phyloP scores from a whole-genome alignment of 305 asterid species.

The Ruellia speciosa region DNA sequence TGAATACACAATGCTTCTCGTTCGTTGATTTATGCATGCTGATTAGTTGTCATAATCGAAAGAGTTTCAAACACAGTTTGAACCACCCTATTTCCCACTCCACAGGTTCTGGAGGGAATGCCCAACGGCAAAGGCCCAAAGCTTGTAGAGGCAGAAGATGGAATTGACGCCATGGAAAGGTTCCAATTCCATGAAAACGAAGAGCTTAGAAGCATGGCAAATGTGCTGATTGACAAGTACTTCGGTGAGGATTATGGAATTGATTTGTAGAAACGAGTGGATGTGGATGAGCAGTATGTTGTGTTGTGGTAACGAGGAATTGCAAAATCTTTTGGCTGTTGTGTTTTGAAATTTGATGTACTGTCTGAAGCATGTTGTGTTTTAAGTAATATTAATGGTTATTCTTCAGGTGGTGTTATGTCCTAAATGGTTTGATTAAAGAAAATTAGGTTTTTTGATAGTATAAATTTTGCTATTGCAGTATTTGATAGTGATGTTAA shows the following conservation, averaged over 20 bases:
- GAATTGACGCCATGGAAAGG: slow-evolving; percentile 95
- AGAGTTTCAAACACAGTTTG: neutral
- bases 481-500: too few relatives aligned
- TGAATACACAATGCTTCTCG: neutral
- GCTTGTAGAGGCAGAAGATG: slow-evolving; percentile 80
- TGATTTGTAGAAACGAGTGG: slow-evolving; percentile 31
- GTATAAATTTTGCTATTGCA: too few relatives aligned
- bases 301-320: too few relatives aligned
- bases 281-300: neutral
- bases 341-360: too few relatives aligned
- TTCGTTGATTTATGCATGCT: neutral
- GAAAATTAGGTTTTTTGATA: too few relatives aligned
- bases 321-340: too few relatives aligned
- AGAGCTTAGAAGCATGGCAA: slow-evolving; percentile 78
- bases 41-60: too few relatives aligned
- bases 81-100: neutral
- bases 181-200: slow-evolving; percentile 85
- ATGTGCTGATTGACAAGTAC: slow-evolving; percentile 65
- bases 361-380: too few relatives aligned
- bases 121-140: slow-evolving; percentile 71
- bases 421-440: too few relatives aligned
- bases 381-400: too few relatives aligned
- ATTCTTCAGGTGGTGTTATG: too few relatives aligned
- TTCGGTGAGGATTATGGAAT: slow-evolving; percentile 81
- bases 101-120: slow-evolving; percentile 87